Conservation (phyloP, 2,329 filamentous ascomycete species). For the Penicillium sp. region DNA sequence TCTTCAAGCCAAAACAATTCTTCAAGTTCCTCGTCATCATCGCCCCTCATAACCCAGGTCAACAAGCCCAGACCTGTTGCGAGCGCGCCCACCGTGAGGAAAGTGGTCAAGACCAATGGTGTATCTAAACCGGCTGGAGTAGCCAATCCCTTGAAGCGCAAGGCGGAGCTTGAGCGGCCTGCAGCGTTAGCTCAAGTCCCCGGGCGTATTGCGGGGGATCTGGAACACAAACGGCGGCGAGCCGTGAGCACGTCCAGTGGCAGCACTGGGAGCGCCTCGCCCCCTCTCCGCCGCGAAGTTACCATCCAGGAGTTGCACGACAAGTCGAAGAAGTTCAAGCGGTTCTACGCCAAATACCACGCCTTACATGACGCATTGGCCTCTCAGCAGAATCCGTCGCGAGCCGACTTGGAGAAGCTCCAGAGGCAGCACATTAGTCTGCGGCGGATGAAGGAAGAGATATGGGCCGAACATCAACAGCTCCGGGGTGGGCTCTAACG, state of each 20-base stretch:
- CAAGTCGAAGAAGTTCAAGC: conserved; percentile 46
- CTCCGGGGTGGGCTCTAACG: too few relatives aligned
- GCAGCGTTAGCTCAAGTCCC: too few relatives aligned
- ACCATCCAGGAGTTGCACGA: conserved; percentile 33
- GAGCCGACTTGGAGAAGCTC: conserved; percentile 45
- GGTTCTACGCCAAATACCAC: conserved; percentile 51
- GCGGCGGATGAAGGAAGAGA: conserved; percentile 51
- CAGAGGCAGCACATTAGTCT: conserved; percentile 48
- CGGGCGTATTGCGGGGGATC: conserved; percentile 29
- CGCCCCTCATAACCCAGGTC: conserved; percentile 37
- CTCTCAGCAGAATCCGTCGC: conserved; percentile 37
- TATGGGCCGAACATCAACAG: conserved; percentile 40
- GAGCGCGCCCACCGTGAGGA: conserved; percentile 24
- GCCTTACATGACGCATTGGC: conserved; percentile 47
- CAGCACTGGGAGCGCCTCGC: conserved; percentile 37
- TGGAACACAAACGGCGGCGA: conserved; percentile 37
- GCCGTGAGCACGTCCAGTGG: conserved; percentile 31
- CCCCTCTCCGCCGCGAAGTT: conserved; percentile 31
- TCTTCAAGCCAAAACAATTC: conserved; percentile 38
- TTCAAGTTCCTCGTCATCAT: conserved; percentile 39
- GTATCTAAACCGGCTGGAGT: too few relatives aligned
- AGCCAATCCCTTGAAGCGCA: conserved; percentile 35
- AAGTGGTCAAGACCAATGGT: too few relatives aligned
- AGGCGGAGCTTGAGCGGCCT: too few relatives aligned
- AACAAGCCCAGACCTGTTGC: conserved; percentile 26